Evolutionary conservation across 179 eudicot species (phyloP).

Genomic region (Corrigiola litoralis): DNA sequence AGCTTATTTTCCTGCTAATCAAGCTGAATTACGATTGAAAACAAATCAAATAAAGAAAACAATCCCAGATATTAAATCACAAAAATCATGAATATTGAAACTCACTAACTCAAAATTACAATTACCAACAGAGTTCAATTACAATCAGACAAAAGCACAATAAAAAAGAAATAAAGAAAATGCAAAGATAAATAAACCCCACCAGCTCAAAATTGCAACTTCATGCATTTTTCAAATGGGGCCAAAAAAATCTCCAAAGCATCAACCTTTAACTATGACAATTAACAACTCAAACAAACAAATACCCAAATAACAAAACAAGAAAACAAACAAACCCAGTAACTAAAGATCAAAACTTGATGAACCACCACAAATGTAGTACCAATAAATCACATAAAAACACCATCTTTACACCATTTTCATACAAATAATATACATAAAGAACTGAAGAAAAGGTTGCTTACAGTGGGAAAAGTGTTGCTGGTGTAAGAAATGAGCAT

Average conservation of each 20-base stretch:
- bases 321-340: not conserved
- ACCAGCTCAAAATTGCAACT: not conserved
- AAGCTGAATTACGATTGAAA: not conserved
- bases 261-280: no score
- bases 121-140: no score
- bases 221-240: not conserved
- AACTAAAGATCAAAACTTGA: slow-evolving; percentile 6
- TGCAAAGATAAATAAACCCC: no score
- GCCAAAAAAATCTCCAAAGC: no score
- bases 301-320: slow-evolving; percentile 1
- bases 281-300: not conserved
- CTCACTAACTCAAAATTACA: slow-evolving; percentile 7
- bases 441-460: slow-evolving; percentile 8
- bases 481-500: slow-evolving; percentile 49
- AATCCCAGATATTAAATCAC: no score
- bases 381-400: no score
- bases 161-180: no score
- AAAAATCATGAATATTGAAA: not conserved
- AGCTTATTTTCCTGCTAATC: slow-evolving; percentile 4
- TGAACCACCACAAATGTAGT: no score
- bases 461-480: slow-evolving; percentile 45
- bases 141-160: no score
- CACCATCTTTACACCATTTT: no score
- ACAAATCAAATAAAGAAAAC: not conserved
- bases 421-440: no score